Base-by-base conservation (phyloP, 2,329 filamentous ascomycete species). In the Epicoccum sorghinum region DNA sequence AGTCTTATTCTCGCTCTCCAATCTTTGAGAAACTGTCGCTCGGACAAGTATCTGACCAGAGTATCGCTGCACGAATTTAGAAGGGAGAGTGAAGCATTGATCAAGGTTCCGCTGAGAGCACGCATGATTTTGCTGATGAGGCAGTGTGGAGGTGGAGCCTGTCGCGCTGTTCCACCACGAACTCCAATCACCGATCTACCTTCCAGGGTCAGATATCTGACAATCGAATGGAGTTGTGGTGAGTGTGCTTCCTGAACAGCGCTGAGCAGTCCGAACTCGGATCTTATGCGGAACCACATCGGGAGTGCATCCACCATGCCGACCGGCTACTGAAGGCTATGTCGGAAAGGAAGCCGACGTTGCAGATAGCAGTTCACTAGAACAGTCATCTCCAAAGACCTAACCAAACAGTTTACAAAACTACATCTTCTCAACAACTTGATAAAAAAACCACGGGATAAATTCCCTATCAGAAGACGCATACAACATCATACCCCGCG, bases 311-410 rank as follows among this genome's bases (percentile, higher is more conserved):
- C 41, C 46, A 55, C 1, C 39, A 27, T 10, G 5, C 25, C 40
- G 30, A 5, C 24, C 52, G 52, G 52, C 52, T 55, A 50, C 41
- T 55, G 46, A 55, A 55, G 52, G 52, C 46, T 40, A 46, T 2
- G 35, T 42, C 52, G 52, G 52, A 35, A 35, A 18, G 4, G 46
- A 41, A 55, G 41, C 52, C 52, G 52, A 50, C 18, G 18, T 14
- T 45, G 46, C 52, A 50, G 49, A 32, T 42, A 35, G 18, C 32
- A 35, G 18, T 12, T 14, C 18, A 38, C 33, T 23, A 27, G 23
- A n/a, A 18, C 38, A 46, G n/a, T 8, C 30, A 10, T n/a, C 23
- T 18, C 38, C 25, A n/a, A 18, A 43, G 23, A 39, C 29, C 35
- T 18, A 4, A 27, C 25, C 29, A 35, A 3, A 14, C 18, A 18